Evolutionary conservation across 2,329 filamentous ascomycete genomes (phyloP), one percentile per base, ranked within the genome.

Genomic region (Nemania diffusa): DNA sequence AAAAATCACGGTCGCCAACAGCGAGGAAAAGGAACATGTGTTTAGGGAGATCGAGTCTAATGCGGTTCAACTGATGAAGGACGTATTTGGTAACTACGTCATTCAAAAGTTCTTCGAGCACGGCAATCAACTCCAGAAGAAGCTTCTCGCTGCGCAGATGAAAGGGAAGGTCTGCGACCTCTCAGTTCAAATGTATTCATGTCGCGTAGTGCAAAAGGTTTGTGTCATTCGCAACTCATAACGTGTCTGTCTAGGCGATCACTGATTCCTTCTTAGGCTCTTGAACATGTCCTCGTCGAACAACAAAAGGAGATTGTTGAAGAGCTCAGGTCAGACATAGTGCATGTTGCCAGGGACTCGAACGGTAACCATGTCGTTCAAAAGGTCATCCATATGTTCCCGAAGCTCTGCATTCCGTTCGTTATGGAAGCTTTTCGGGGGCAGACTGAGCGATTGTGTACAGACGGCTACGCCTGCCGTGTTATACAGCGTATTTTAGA

Each of bases 21-120:
- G 94, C 74, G 96, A 98, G 68, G 95, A 97, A 76, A 98, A 97
- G 80, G 93, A 97, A 34, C 90, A 90, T 63, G 88, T 98, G 0
- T 98, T 97, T 82, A 84, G 86, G 0, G 96, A 98, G 79, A 93
- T 99, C 52, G 87, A 92, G 73, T 88, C 90, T 0, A 96, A 99
- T 72, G 89, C 91, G 1, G 80, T 97, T 32, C 93, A 95, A 75
- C 83, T 99, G 55, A 97, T 97, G 93, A 95, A 91, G 52, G 96
- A 98, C 78, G 91, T 98, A 0, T 99, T 97, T 76, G 96, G 96
- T 61, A 99, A 99, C 79, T 99, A 98, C 76, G 96, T 99, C 40
- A 94, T 98, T 44, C 96, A 99, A 76, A 98, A 97, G 78, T 90
- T 98, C 77, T 97, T 98, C 69, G 95, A 98, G 78, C 93, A 98